A percentile compares a stretch with the other conserved stretches of the same genome.
phyloP scores from a whole-genome alignment of 1,284 basidiomycete genomes.

The Rhodotorula sp. region DNA sequence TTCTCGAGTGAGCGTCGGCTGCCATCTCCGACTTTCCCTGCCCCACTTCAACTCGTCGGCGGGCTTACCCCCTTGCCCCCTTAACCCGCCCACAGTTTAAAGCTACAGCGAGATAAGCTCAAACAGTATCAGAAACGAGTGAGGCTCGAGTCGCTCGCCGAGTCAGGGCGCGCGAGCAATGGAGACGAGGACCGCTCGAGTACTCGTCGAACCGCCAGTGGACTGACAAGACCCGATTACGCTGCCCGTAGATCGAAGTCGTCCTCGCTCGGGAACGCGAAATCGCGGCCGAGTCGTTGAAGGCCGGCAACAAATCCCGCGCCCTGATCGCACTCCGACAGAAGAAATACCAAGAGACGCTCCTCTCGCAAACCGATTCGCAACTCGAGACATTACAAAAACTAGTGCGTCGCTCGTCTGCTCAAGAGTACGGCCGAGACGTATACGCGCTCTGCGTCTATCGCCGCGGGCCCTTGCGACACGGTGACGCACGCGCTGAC shows the following conservation, averaged over 20 bases:
- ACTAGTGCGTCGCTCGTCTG: constrained; percentile 60
- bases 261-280: constrained; percentile 83
- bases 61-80: constrained; percentile 33
- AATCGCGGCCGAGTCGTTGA: constrained; percentile 80
- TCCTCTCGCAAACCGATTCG: constrained; percentile 81
- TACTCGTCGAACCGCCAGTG: too few relatives aligned
- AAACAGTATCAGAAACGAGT: constrained; percentile 94
- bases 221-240: background rate
- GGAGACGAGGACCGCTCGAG: too few relatives aligned
- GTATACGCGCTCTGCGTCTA: background rate
- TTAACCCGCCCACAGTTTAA: constrained; percentile 61
- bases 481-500: background rate
- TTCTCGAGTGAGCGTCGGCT: constrained; percentile 68
- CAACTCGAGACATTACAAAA: constrained; percentile 89
- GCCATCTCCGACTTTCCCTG: constrained; percentile 45
- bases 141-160: constrained; percentile 35
- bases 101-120: constrained; percentile 92
- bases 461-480: background rate
- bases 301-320: constrained; percentile 76
- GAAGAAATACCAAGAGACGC: constrained; percentile 88
- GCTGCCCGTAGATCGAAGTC: constrained; percentile 67
- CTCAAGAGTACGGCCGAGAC: background rate
- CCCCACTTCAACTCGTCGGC: constrained; percentile 22
- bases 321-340: constrained; percentile 82
- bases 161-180: background rate